Percentiles rank a stretch among this genome's conserved stretches.
Evolutionary conservation across 2,329 filamentous ascomycete species (phyloP).

Genomic region (Dothiorella sarmentorum): DNA sequence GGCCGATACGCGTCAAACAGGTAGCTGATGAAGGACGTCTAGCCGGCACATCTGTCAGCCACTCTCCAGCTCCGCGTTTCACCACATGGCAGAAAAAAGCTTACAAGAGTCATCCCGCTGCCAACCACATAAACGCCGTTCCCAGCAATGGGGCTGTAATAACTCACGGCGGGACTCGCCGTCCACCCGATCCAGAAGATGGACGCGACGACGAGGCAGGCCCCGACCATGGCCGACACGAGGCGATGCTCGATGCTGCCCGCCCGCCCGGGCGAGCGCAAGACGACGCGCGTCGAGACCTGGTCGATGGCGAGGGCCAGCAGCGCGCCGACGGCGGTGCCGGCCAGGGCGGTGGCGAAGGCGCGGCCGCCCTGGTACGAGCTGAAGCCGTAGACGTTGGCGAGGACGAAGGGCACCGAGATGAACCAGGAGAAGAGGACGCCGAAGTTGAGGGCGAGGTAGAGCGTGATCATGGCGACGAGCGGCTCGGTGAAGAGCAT

Average conservation of each 20-base stretch:
- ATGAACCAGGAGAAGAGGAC: conserved; percentile 33
- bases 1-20: too few relatives aligned
- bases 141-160: conserved; percentile 31
- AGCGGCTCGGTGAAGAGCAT: conserved; percentile 28
- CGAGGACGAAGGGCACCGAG: conserved; percentile 29
- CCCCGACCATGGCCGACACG: conserved; percentile 35
- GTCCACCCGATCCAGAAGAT: conserved; percentile 39
- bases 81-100: too few relatives aligned
- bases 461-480: conserved; percentile 28
- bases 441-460: conserved; percentile 29
- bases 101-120: neutral
- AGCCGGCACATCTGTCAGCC: too few relatives aligned
- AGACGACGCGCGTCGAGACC: conserved; percentile 13
- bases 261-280: conserved; percentile 20
- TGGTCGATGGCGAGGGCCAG: conserved; percentile 30
- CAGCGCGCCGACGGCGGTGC: conserved; percentile 28
- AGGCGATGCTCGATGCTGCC: conserved; percentile 33
- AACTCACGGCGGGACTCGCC: conserved; percentile 27
- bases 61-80: too few relatives aligned
- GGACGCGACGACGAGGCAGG: conserved; percentile 27
- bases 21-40: too few relatives aligned
- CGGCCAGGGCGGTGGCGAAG: conserved; percentile 33
- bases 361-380: conserved; percentile 28
- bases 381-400: conserved; percentile 30
- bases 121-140: conserved; percentile 35